Conservation (phyloP, 257 asterid genomes). For the Solanum etuberosum region DNA sequence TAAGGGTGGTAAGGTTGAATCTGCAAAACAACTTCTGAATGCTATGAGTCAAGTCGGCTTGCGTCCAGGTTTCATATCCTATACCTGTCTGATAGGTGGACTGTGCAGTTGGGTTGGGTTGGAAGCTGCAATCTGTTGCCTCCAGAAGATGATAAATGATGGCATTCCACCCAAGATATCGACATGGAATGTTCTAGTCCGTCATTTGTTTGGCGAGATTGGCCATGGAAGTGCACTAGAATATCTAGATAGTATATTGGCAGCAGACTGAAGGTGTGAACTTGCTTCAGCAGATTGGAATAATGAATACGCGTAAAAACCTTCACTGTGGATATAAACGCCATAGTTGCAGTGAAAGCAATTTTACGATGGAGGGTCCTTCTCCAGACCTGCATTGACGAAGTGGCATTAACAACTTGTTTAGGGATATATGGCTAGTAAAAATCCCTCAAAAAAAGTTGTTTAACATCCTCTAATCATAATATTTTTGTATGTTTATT, state of each 20-base stretch:
- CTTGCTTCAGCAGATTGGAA: not conserved
- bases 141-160: conserved; percentile 50
- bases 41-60: conserved; percentile 30
- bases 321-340: not conserved
- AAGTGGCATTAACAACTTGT: not conserved
- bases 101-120: conserved; percentile 27
- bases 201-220: conserved; percentile 39
- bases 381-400: not conserved
- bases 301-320: not conserved
- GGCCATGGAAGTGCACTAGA: conserved; percentile 30
- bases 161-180: conserved; percentile 53
- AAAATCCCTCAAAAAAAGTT: not conserved
- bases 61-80: conserved; percentile 44
- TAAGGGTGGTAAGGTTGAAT: conserved; percentile 43
- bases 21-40: conserved; percentile 36
- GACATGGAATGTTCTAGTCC: conserved; percentile 58
- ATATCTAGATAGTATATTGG: conserved; percentile 27
- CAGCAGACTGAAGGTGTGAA: not conserved
- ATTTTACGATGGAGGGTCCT: not conserved
- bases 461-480: not conserved
- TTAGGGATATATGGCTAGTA: not conserved
- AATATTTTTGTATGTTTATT: not conserved
- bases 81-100: conserved; percentile 50
- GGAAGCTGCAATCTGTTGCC: conserved; percentile 34
- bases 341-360: not conserved